phyloP scores from a whole-genome alignment of 202 grass and related monocot genomes.

The Panicum virgatum region DNA sequence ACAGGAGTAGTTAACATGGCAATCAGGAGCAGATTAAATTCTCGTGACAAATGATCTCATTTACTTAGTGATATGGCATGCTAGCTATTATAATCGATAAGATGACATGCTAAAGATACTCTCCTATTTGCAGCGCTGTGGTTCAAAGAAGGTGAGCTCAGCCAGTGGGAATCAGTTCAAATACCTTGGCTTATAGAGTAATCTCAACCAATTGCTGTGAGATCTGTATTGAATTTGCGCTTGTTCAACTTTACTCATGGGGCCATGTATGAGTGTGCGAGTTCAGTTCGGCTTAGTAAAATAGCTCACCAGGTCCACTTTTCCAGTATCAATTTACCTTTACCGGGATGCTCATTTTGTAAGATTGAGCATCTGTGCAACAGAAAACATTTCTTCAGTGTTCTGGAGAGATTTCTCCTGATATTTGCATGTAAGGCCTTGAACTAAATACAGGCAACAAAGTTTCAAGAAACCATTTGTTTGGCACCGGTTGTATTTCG shows the following conservation, averaged over 20 bases:
- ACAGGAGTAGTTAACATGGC: background rate
- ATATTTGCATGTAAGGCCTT: background rate
- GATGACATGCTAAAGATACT: background rate
- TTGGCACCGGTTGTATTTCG: background rate
- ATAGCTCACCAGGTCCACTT: background rate
- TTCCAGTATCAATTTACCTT: background rate
- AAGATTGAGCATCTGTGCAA: background rate
- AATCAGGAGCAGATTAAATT: background rate
- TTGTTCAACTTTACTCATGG: constrained; percentile 13
- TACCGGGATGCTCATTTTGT: constrained; percentile 16
- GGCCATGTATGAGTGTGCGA: constrained; percentile 20
- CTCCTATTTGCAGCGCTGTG: constrained; percentile 60
- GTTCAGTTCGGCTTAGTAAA: constrained; percentile 19
- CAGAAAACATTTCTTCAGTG: background rate
- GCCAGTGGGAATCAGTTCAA: constrained; percentile 75
- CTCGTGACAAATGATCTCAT: no score
- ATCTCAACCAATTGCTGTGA: background rate
- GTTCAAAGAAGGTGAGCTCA: constrained; percentile 87
- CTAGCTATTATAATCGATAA: background rate
- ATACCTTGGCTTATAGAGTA: constrained; percentile 83
- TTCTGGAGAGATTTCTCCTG: background rate
- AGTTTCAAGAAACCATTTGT: no score
- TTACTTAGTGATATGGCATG: background rate
- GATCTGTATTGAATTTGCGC: background rate
- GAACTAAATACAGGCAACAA: background rate